These are phyloP conservation scores for Xylaria sp. DNA, from an alignment of 2,329 filamentous ascomycete species.

Conservation along the genomic window DNA sequence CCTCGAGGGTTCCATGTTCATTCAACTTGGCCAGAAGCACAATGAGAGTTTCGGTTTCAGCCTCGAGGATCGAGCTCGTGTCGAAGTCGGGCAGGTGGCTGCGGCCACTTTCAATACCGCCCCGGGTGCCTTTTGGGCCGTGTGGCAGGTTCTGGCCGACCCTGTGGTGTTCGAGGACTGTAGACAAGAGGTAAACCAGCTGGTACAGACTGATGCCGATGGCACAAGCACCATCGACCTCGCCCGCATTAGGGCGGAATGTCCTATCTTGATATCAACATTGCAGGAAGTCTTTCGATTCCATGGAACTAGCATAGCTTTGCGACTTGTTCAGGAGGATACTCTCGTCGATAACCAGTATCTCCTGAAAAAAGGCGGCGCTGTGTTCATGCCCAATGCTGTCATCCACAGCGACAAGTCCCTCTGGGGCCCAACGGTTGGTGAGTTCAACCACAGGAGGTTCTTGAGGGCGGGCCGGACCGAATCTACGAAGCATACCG, in stretches of 20 bases:
- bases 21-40: slow-evolving; percentile 17
- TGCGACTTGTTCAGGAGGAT: slow-evolving; percentile 27
- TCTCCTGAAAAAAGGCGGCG: slow-evolving; percentile 41
- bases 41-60: slow-evolving; percentile 19
- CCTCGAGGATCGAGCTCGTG: slow-evolving; percentile 15
- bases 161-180: slow-evolving; percentile 24
- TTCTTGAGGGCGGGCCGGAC: slow-evolving; percentile 24
- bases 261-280: slow-evolving; percentile 26
- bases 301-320: slow-evolving; percentile 15
- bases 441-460: slow-evolving; percentile 30
- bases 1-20: slow-evolving; percentile 20
- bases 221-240: slow-evolving; percentile 24
- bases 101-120: slow-evolving; percentile 26
- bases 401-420: slow-evolving; percentile 33
- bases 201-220: slow-evolving; percentile 19
- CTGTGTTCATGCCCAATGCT: slow-evolving; percentile 35
- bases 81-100: slow-evolving; percentile 25
- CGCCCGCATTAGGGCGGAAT: slow-evolving; percentile 17
- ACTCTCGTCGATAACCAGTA: slow-evolving; percentile 35
- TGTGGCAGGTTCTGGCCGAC: slow-evolving; percentile 21
- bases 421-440: slow-evolving; percentile 31
- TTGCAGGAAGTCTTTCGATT: slow-evolving; percentile 24
- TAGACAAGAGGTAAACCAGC: slow-evolving; percentile 14
- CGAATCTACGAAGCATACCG: slow-evolving; percentile 24
- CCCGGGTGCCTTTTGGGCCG: slow-evolving; percentile 19